These are phyloP conservation scores for Solanum sejunctum DNA, from an alignment of 257 asterid species.

Conservation along the genomic window DNA sequence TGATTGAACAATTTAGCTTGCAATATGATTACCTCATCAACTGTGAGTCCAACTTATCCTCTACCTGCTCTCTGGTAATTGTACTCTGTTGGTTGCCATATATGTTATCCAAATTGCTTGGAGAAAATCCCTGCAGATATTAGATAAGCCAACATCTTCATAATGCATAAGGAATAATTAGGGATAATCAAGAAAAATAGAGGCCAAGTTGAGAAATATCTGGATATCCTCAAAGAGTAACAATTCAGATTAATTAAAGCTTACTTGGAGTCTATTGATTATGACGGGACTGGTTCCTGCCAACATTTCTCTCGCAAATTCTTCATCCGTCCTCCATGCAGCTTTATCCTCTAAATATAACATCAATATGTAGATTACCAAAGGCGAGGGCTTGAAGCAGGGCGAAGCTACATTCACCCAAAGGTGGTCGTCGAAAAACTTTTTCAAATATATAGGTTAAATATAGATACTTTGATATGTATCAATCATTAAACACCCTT, in stretches of 20 bases:
- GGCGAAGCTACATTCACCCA: too few species aligned
- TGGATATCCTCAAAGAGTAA: not conserved
- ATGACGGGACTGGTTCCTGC: constrained; percentile 34
- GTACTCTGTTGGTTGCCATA: constrained; percentile 54
- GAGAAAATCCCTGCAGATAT: constrained; percentile 29
- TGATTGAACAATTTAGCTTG: not conserved
- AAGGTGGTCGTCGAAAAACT: too few species aligned
- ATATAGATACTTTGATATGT: too few species aligned
- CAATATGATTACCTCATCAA: constrained; percentile 29
- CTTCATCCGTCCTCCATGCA: constrained; percentile 79
- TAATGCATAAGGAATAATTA: not conserved
- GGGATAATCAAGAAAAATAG: not conserved
- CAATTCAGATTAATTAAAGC: not conserved
- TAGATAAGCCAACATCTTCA: not conserved
- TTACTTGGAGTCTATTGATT: constrained; percentile 53
- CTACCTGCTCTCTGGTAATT: not conserved
- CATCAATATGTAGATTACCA: not conserved
- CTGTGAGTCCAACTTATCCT: constrained; percentile 24
- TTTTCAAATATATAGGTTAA: too few species aligned
- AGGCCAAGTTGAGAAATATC: not conserved
- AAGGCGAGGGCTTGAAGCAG: not conserved
- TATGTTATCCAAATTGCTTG: constrained; percentile 19
- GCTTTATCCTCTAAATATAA: constrained; percentile 30
- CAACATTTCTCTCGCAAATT: constrained; percentile 34
- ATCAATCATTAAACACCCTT: too few species aligned